Percentiles rank a stretch among this genome's conserved stretches.
Evolutionary conservation across 2,329 filamentous ascomycete species (phyloP).

Genomic region (Camptophora hylomeconis): DNA sequence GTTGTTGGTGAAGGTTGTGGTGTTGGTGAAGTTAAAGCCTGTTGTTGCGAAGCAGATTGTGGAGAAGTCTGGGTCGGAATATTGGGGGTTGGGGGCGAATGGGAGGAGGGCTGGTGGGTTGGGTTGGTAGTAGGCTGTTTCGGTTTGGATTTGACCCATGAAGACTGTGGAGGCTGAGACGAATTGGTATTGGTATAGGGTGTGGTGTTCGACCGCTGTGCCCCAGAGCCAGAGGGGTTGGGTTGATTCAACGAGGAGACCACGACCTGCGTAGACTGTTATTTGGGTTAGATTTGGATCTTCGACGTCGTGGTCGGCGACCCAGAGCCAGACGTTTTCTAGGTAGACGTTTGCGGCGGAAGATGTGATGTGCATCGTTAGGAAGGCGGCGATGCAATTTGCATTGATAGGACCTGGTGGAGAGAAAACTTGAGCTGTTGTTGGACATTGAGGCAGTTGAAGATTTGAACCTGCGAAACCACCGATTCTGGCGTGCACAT

Average conservation of each 20-base stretch:
- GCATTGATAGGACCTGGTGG: constrained; percentile 19
- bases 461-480: constrained; percentile 25
- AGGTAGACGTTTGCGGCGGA: constrained; percentile 32
- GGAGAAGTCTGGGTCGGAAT: constrained; percentile 40
- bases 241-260: constrained; percentile 26
- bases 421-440: no score
- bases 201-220: constrained; percentile 52
- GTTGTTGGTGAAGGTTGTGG: no score
- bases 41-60: no score
- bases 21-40: no score
- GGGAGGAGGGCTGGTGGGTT: constrained; percentile 46
- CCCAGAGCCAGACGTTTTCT: constrained; percentile 24
- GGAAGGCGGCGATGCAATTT: constrained; percentile 21
- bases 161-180: constrained; percentile 47
- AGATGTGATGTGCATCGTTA: constrained; percentile 55
- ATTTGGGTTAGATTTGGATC: constrained; percentile 40
- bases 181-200: constrained; percentile 60
- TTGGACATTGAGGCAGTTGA: constrained; percentile 21
- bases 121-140: constrained; percentile 60
- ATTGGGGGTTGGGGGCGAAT: constrained; percentile 33
- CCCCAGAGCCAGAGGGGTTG: constrained; percentile 48
- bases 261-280: constrained; percentile 43
- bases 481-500: constrained; percentile 27
- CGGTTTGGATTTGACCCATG: constrained; percentile 53
- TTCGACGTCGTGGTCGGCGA: constrained; percentile 23